Evolutionary conservation across 164 flowering plant genomes (phyloP).

Genomic region (Protea cynaroides): DNA sequence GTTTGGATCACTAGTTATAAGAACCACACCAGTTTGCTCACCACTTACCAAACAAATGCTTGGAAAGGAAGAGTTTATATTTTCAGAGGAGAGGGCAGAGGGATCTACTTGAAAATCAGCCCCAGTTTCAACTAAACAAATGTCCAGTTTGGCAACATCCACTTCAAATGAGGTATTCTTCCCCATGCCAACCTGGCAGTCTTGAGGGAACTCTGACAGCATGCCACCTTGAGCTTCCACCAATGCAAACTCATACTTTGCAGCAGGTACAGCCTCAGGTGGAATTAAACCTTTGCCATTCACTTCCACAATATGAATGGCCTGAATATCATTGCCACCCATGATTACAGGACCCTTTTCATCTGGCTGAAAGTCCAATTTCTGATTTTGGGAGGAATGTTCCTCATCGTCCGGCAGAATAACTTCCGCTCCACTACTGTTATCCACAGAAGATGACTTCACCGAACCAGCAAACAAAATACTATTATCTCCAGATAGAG

Average conservation of each 20-base stretch:
- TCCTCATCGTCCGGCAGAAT: slow-evolving; percentile 18
- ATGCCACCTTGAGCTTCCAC: slow-evolving; percentile 21
- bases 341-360: slow-evolving; percentile 20
- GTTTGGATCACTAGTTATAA: slow-evolving; percentile 13
- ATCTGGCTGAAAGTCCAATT: slow-evolving; percentile 15
- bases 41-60: slow-evolving; percentile 15
- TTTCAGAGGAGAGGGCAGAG: slow-evolving; percentile 6
- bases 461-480: slow-evolving; percentile 4
- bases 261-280: slow-evolving; percentile 14
- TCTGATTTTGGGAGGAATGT: slow-evolving; percentile 14
- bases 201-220: slow-evolving; percentile 12
- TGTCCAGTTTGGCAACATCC: no score
- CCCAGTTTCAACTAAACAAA: slow-evolving; percentile 9
- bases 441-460: slow-evolving; percentile 7
- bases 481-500: slow-evolving; percentile 8
- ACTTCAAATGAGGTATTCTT: not conserved
- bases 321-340: slow-evolving; percentile 18
- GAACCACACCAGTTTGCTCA: slow-evolving; percentile 4
- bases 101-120: slow-evolving; percentile 13
- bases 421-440: slow-evolving; percentile 13
- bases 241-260: slow-evolving; percentile 11
- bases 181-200: not conserved
- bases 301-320: slow-evolving; percentile 13
- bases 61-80: slow-evolving; percentile 9
- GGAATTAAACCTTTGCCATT: slow-evolving; percentile 13